Evolutionary conservation across 140 eudicot genomes (phyloP), one percentile per base, ranked within the genome.

Genomic region (Stevia rebaudiana): DNA sequence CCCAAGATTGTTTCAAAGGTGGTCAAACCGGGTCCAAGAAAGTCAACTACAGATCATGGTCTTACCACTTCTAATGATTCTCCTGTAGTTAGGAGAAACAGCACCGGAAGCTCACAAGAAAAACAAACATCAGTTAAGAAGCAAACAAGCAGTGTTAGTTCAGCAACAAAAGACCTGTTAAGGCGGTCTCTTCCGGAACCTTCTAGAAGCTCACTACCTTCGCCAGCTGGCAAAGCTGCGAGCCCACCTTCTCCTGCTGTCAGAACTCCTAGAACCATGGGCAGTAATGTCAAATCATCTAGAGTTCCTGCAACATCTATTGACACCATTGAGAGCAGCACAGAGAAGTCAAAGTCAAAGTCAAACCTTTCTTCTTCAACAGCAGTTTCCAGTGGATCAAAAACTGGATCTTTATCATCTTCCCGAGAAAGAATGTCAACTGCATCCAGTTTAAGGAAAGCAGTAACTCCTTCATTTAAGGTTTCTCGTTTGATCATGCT

Each of bases 401-500:
- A 70, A 63, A 33, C 74, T 6, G 85, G 85, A 24, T 63, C 76
- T 49, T 43, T 78, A 68, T 82, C 91, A 22, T 68, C 82, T 53
- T 82, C 96, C 10, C 65, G 79, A 19, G 85, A 85, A 68, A 77
- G 74, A 71, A 82, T 54, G 76, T 78, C 86, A 11, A 83, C 67
- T 56, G 58, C 76, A 63, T 80, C 97, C 12, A 82, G 87, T 44
- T 81, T 80, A 43, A 79, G 70, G 65, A 94, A 82, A 78, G 74
- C 75, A 17, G 73, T 76, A 17, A 79, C 88, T 76, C 84, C 86
- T 51, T 85, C 89, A 42, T 58, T 76, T 16, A 85, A 84, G 80
- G 88, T 88, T 66, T 83, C 98, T 61, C 94, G 92, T 42, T 78
- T 88, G 67, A 85, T 94, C 61, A 84, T 82, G 81, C 94, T 94